Percentiles rank a stretch among this genome's conserved stretches.
phyloP scores from a whole-genome alignment of 192 early-diverging fungal species.

The Coemansia sp. region DNA sequence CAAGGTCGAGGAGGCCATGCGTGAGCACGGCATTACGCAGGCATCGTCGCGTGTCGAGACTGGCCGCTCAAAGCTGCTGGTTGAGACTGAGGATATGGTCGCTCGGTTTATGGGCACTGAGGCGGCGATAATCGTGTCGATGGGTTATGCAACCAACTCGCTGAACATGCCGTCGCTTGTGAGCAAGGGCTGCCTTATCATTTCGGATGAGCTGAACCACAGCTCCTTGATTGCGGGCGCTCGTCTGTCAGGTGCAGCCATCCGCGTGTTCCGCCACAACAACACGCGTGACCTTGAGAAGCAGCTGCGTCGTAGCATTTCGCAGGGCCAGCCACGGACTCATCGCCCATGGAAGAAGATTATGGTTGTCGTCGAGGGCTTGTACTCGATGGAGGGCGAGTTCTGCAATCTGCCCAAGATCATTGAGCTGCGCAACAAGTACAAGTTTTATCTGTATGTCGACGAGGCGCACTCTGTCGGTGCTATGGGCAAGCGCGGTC shows the following conservation, averaged over 20 bases:
- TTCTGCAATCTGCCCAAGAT: conserved; percentile 87
- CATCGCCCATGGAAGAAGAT: conserved; percentile 99
- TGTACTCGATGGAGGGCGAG: conserved; percentile 98
- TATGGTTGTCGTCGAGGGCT: conserved; percentile 90
- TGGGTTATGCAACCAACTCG: conserved; percentile 98
- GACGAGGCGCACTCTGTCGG: conserved; percentile 98
- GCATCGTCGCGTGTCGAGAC: conserved; percentile 70
- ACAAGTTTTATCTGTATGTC: conserved; percentile 94
- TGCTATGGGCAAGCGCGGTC: conserved; percentile 88
- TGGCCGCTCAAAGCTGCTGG: conserved; percentile 70
- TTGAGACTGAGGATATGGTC: conserved; percentile 81
- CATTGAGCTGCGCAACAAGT: conserved; percentile 83
- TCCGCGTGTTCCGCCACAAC: conserved; percentile 96
- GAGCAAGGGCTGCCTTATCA: conserved; percentile 81
- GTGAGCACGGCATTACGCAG: conserved; percentile 69
- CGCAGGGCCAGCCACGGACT: conserved; percentile 95
- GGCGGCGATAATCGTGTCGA: conserved; percentile 82
- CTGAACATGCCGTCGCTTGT: conserved; percentile 90
- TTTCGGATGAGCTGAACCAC: conserved; percentile 96
- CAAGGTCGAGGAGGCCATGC: conserved; percentile 76
- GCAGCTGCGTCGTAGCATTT: conserved; percentile 81
- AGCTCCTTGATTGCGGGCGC: conserved; percentile 90
- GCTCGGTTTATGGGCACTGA: conserved; percentile 89
- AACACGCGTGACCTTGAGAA: conserved; percentile 74
- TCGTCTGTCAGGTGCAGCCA: conserved; percentile 85